Evolutionary conservation across 768 basidiomycete genomes (phyloP).

Genomic region (Suillus subaureus): DNA sequence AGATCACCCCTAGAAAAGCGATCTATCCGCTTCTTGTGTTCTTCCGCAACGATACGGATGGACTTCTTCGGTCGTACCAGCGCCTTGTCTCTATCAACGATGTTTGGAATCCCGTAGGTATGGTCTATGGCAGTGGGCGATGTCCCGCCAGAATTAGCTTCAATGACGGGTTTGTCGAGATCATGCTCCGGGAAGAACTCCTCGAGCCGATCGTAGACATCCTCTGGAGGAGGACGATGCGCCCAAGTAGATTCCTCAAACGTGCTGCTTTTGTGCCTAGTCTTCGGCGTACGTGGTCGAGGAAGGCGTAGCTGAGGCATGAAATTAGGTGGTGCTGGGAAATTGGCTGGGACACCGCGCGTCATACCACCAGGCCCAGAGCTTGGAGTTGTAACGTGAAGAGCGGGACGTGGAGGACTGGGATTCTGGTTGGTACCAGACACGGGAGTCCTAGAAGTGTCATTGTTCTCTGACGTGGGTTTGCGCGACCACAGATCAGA

Average conservation of each 20-base stretch:
- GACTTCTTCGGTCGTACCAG: conserved; percentile 79
- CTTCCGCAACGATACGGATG: conserved; percentile 89
- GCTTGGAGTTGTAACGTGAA: conserved; percentile 33
- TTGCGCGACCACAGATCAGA: conserved; percentile 34
- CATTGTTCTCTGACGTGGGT: conserved; percentile 28
- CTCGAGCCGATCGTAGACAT: conserved; percentile 90
- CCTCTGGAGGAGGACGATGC: conserved; percentile 87
- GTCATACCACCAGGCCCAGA: conserved; percentile 13
- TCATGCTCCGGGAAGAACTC: conserved; percentile 97
- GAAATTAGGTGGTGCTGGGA: conserved; percentile 22
- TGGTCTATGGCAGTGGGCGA: conserved; percentile 69
- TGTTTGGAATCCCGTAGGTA: conserved; percentile 40
- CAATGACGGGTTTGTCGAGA: conserved; percentile 94
- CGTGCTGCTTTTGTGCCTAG: conserved; percentile 46
- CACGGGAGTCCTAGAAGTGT: conserved; percentile 18
- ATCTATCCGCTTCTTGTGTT: conserved; percentile 78
- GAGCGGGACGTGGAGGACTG: conserved; percentile 26
- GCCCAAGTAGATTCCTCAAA: conserved; percentile 85
- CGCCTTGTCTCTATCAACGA: conserved; percentile 36
- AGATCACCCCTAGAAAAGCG: conserved; percentile 64
- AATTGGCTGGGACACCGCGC: conserved; percentile 22
- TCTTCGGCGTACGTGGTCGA: conserved; percentile 30
- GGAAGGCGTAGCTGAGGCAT: conserved; percentile 19
- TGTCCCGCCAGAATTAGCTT: conserved; percentile 77
- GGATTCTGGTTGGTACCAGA: conserved; percentile 7